A percentile compares a stretch with the other conserved stretches of the same genome.
These are phyloP conservation scores for Canavalia gladiata DNA, from an alignment of 306 rosid genomes.

Conservation along the genomic window DNA sequence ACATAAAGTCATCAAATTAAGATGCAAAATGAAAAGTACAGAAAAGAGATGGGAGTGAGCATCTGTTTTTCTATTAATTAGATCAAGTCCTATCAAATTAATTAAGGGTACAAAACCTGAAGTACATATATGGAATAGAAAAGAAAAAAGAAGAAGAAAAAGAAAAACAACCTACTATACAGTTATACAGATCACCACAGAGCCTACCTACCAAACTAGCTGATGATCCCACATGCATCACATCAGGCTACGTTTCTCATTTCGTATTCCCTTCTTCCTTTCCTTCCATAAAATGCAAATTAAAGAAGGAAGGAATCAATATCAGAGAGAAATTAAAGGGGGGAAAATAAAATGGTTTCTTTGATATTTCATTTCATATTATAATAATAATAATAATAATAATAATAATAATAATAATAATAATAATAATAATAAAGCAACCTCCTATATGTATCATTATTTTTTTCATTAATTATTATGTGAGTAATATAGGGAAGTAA, in stretches of 20 bases:
- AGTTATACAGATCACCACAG: conserved; percentile 59
- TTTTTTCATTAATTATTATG: conserved; percentile 17
- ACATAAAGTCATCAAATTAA: background rate
- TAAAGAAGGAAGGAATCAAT: conserved; percentile 41
- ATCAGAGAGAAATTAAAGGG: conserved; percentile 31
- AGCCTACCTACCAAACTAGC: conserved; percentile 41
- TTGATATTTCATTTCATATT: conserved; percentile 43
- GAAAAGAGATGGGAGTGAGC: conserved; percentile 35
- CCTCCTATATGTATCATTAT: conserved; percentile 45
- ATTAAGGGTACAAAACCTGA: conserved; percentile 46
- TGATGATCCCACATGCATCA: conserved; percentile 15
- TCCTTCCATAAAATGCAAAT: conserved; percentile 47
- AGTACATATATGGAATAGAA: conserved; percentile 44
- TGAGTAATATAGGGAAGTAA: conserved; percentile 24
- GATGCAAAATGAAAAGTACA: background rate
- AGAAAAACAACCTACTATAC: conserved; percentile 66
- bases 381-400: conserved; percentile 15
- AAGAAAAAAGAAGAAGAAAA: background rate
- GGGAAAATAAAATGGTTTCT: conserved; percentile 12
- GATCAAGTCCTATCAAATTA: conserved; percentile 49
- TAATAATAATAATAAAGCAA: conserved; percentile 35
- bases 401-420: conserved; percentile 18
- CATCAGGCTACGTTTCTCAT: conserved; percentile 45
- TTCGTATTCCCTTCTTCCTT: conserved; percentile 47
- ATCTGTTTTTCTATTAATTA: conserved; percentile 52